phyloP scores from a whole-genome alignment of 1,139 yeast genomes.

The Candida sp. region DNA sequence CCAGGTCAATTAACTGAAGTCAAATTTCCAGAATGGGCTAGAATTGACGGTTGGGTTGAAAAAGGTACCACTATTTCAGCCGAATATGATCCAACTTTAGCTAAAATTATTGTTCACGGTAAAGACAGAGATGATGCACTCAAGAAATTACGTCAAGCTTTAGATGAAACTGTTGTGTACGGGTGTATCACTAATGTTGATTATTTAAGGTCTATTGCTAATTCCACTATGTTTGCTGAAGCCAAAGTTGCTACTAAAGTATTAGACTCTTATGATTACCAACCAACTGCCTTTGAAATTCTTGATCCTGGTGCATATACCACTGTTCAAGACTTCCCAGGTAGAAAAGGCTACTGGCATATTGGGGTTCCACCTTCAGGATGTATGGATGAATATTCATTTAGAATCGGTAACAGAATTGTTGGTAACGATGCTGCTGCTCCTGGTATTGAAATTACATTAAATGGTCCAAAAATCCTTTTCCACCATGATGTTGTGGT shows the following conservation, averaged over 20 bases:
- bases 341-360: slow-evolving; percentile 84
- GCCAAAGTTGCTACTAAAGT: slow-evolving; percentile 87
- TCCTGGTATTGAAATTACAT: slow-evolving; percentile 88
- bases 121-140: slow-evolving; percentile 83
- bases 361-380: slow-evolving; percentile 98
- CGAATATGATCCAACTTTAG: slow-evolving; percentile 95
- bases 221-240: slow-evolving; percentile 76
- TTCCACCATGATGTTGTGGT: slow-evolving; percentile 80
- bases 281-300: slow-evolving; percentile 82
- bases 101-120: slow-evolving; percentile 95
- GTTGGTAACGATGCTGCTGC: slow-evolving; percentile 82
- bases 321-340: slow-evolving; percentile 95
- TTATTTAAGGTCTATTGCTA: slow-evolving; percentile 80
- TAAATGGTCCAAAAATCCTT: slow-evolving; percentile 78
- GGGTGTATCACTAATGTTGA: slow-evolving; percentile 92
- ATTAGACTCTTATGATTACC: slow-evolving; percentile 76
- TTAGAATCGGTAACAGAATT: slow-evolving; percentile 82
- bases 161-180: slow-evolving; percentile 79
- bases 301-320: slow-evolving; percentile 90
- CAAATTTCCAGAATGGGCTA: slow-evolving; percentile 81
- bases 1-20: slow-evolving; percentile 94
- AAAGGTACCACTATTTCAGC: slow-evolving; percentile 90
- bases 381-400: slow-evolving; percentile 93
- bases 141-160: slow-evolving; percentile 69
- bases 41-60: slow-evolving; percentile 91